These are phyloP conservation scores for Neonectria ditissima DNA, from an alignment of 2,329 filamentous ascomycete genomes.

Conservation along the genomic window DNA sequence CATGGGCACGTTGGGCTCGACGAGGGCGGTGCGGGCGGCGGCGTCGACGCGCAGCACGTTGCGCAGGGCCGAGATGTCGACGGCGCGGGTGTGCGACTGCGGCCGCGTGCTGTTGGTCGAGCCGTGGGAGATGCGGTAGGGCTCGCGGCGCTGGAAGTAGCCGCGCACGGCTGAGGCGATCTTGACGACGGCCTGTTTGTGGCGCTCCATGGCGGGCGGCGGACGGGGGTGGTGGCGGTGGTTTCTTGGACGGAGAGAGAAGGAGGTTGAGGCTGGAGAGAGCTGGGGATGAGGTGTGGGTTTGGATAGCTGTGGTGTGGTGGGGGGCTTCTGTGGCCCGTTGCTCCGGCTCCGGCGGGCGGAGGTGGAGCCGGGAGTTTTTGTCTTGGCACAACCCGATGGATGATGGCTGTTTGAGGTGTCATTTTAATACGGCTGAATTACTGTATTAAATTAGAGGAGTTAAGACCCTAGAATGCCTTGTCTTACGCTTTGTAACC, in stretches of 20 bases:
- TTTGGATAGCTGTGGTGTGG: background rate
- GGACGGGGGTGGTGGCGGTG: constrained; percentile 45
- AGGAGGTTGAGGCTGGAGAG: background rate
- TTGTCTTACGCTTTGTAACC: background rate
- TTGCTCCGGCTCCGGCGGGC: background rate
- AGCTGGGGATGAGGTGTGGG: background rate
- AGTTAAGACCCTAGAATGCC: too few species aligned
- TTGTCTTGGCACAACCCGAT: too few species aligned
- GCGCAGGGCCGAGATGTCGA: constrained; percentile 40
- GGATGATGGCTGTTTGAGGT: too few species aligned
- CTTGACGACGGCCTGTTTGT: constrained; percentile 56
- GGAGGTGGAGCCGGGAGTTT: background rate
- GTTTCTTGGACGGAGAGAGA: background rate
- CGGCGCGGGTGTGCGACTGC: constrained; percentile 38
- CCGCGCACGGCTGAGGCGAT: constrained; percentile 57
- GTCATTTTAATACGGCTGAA: too few species aligned
- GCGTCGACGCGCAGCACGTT: constrained; percentile 32
- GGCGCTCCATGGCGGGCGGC: constrained; percentile 57
- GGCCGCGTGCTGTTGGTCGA: constrained; percentile 78
- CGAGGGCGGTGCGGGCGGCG: constrained; percentile 48
- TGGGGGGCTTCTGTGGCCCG: background rate
- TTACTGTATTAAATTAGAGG: too few species aligned
- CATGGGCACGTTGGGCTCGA: constrained; percentile 79
- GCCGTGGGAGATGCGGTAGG: constrained; percentile 79
- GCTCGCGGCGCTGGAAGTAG: constrained; percentile 58